These are phyloP conservation scores for Parastagonospora nodorum DNA, from an alignment of 2,329 filamentous ascomycete genomes.

Conservation along the genomic window DNA sequence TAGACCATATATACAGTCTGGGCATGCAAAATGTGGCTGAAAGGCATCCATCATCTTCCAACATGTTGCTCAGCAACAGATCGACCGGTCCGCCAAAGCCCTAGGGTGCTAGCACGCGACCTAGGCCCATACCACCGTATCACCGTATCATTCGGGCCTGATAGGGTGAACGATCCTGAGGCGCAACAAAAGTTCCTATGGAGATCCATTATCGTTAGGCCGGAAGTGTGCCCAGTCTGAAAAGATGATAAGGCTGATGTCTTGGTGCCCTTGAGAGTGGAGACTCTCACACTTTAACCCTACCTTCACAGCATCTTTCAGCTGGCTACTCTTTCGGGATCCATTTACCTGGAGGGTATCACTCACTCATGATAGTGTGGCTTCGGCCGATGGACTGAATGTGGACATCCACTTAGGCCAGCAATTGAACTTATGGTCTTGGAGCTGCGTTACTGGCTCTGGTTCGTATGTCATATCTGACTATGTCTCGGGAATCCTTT, in stretches of 20 bases:
- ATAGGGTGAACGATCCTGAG: constrained; percentile 15
- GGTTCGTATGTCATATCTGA: no score
- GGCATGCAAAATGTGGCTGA: constrained; percentile 13
- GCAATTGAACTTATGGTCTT: constrained; percentile 10
- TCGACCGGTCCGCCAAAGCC: constrained; percentile 22
- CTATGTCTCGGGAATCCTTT: no score
- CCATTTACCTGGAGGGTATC: constrained; percentile 3
- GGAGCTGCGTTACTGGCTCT: neutral
- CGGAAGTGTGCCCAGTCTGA: neutral
- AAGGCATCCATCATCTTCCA: constrained; percentile 2
- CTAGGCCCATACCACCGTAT: constrained; percentile 8
- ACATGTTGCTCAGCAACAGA: constrained; percentile 12
- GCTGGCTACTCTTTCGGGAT: constrained; percentile 10
- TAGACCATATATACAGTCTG: constrained; percentile 3
- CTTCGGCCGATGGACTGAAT: constrained; percentile 20
- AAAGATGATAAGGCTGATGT: constrained; percentile 13
- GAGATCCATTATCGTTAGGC: neutral
- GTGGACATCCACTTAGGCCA: neutral
- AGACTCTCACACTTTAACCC: constrained; percentile 16
- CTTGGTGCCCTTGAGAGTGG: constrained; percentile 1
- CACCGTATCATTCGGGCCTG: constrained; percentile 14
- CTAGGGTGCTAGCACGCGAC: constrained; percentile 13
- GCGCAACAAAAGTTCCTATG: constrained; percentile 12
- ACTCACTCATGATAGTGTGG: constrained; percentile 20
- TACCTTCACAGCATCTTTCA: constrained; percentile 3